A percentile compares a stretch with the other conserved stretches of the same genome.
phyloP scores from a whole-genome alignment of 1,284 basidiomycete species.

The Austropuccinia psidii region DNA sequence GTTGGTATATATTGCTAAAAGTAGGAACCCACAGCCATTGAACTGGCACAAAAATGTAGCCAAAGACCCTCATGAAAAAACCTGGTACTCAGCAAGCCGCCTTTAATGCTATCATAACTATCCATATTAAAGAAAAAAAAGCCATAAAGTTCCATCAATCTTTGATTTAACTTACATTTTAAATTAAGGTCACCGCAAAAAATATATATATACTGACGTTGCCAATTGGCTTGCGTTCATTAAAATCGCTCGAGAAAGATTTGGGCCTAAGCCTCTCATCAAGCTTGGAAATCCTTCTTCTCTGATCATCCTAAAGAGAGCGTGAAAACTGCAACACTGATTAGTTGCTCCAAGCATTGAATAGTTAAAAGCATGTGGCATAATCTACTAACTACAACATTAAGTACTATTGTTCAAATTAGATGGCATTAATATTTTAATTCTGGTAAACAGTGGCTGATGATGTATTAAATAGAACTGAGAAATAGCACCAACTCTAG shows the following conservation, averaged over 20 bases:
- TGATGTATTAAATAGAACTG: no score
- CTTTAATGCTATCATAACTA: conserved; percentile 85
- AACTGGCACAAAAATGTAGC: conserved; percentile 74
- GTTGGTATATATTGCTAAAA: no score
- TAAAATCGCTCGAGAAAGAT: conserved; percentile 71
- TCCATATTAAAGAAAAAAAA: neutral
- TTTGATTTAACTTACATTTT: neutral
- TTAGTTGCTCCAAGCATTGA: no score
- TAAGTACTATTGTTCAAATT: no score
- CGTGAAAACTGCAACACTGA: conserved; percentile 18
- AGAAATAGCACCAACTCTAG: no score
- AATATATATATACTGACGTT: conserved; percentile 55
- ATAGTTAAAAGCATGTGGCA: no score
- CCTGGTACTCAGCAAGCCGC: conserved; percentile 60
- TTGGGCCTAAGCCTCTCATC: conserved; percentile 70
- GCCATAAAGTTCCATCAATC: neutral
- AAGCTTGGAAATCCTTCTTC: conserved; percentile 72
- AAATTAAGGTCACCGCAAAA: neutral
- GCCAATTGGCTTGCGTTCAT: conserved; percentile 90
- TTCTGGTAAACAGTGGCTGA: no score
- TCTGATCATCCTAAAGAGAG: conserved; percentile 62
- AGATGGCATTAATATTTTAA: no score
- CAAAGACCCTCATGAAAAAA: conserved; percentile 71
- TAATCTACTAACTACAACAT: no score
- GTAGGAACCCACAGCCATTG: conserved; percentile 62